These are phyloP conservation scores for Xerocomus potaroensis DNA, from an alignment of 768 basidiomycete species.

Conservation along the genomic window DNA sequence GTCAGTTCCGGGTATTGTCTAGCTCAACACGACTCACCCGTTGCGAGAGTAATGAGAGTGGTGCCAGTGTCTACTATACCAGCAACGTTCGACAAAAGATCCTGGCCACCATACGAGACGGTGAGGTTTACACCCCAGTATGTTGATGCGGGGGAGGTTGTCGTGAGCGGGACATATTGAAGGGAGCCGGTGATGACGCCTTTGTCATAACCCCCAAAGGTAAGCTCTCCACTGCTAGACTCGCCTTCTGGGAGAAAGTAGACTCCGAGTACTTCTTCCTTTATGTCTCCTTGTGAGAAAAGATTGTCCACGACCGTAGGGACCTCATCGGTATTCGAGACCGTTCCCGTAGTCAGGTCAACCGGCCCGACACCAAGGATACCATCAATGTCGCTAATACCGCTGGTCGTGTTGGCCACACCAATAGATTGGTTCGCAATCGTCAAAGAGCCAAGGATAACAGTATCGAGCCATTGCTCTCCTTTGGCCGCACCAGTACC, in stretches of 20 bases:
- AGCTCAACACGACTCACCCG: constrained; percentile 4
- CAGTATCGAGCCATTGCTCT: not conserved
- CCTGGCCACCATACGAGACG: constrained; percentile 16
- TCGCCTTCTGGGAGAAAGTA: constrained; percentile 26
- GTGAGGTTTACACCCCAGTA: constrained; percentile 30
- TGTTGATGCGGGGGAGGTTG: constrained; percentile 13
- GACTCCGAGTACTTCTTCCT: constrained; percentile 24
- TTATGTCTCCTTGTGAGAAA: constrained; percentile 26
- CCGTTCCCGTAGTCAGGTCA: constrained; percentile 28
- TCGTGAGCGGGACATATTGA: constrained; percentile 21
- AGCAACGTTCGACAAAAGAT: constrained; percentile 15
- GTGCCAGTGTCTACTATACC: constrained; percentile 34
- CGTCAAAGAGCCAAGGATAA: not conserved
- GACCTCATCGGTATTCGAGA: constrained; percentile 8
- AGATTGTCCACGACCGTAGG: constrained; percentile 37
- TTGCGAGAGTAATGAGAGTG: constrained; percentile 17
- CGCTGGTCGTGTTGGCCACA: constrained; percentile 18
- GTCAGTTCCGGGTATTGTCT: not conserved
- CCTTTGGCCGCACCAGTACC: not conserved
- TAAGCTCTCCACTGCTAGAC: constrained; percentile 16
- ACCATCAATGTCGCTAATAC: not conserved
- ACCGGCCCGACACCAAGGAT: constrained; percentile 27
- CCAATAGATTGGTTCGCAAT: constrained; percentile 9
- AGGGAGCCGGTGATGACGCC: constrained; percentile 12
- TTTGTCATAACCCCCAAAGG: constrained; percentile 23